These are phyloP conservation scores for Monosporascus sp. DNA, from an alignment of 2,329 filamentous ascomycete species.

Conservation along the genomic window DNA sequence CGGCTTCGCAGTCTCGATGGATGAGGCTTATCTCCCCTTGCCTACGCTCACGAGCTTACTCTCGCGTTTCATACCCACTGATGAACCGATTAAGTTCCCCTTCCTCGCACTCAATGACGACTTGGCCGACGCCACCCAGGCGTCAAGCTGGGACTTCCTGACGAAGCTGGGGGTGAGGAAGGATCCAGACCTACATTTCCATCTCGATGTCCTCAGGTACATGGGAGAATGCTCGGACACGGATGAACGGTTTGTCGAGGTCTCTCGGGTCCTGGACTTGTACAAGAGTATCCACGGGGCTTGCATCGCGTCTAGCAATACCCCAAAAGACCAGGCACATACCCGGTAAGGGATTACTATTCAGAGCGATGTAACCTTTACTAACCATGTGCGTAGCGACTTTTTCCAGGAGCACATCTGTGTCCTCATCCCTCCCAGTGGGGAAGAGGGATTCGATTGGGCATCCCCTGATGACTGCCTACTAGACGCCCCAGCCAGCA, in stretches of 20 bases:
- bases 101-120: neutral
- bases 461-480: neutral
- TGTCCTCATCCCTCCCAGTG: neutral
- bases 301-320: neutral
- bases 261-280: neutral
- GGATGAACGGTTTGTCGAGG: neutral
- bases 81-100: neutral
- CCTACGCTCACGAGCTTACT: neutral
- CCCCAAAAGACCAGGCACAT: neutral
- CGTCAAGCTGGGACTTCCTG: neutral
- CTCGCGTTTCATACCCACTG: neutral
- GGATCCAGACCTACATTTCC: neutral
- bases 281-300: neutral
- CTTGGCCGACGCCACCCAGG: neutral
- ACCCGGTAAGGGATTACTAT: neutral
- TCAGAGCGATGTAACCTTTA: neutral
- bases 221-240: neutral
- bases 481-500: neutral
- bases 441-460: neutral
- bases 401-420: neutral
- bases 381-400: neutral
- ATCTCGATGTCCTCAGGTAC: neutral
- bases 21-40: slow-evolving; percentile 2
- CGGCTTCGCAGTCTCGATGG: neutral
- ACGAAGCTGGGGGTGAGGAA: neutral